Evolutionary conservation across 371 early-diverging fungal species (phyloP), one percentile per base, ranked within the genome.

Genomic region (Actinomortierella wolfii): DNA sequence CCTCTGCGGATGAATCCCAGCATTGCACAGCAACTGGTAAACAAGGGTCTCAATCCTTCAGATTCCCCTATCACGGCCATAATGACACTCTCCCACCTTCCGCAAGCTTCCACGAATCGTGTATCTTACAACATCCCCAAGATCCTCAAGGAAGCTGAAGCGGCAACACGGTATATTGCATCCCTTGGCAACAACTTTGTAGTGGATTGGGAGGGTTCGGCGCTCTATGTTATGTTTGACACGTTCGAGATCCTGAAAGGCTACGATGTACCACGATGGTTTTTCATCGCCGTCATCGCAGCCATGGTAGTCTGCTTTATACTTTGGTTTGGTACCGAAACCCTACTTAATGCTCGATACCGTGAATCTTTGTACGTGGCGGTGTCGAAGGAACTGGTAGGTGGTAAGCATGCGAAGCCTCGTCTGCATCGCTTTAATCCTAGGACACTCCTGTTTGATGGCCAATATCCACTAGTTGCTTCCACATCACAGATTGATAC

Each of bases 161-260:
- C 24, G 7, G 39, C 44, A 1, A 21, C 51, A 18, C 14, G n/a
- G 20, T 58, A 51, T 28, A 20, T 51, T 26, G 51, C 59, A 20
- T 18, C 18, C 4, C n/a, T 58, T 9, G 44, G 58, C 1, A 46
- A 26, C 17, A 57, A 51, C 29, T 57, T 57, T 44, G 24, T 57
- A 6, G 15, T 57, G 42, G 58, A 57, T 20, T 57, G 58, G 51
- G 51, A 42, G 2, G 40, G 21, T 13, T 50, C 58, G 25, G 42
- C 17, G 43, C 24, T 51, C 11, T 57, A 51, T 15, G 20, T 57
- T 39, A 21, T 34, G 28, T 57, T 40, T 42, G 28, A 57, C 28
- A 43, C 51, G 2, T 41, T 50, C 58, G 58, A 57, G 6, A 50
- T 57, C 43, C 11, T 57, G 14, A 50, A 44, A 26, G 58, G 44